These are phyloP conservation scores for Craspedostauros australis DNA, from an alignment of 108 stramenopile genomes.

Conservation along the genomic window DNA sequence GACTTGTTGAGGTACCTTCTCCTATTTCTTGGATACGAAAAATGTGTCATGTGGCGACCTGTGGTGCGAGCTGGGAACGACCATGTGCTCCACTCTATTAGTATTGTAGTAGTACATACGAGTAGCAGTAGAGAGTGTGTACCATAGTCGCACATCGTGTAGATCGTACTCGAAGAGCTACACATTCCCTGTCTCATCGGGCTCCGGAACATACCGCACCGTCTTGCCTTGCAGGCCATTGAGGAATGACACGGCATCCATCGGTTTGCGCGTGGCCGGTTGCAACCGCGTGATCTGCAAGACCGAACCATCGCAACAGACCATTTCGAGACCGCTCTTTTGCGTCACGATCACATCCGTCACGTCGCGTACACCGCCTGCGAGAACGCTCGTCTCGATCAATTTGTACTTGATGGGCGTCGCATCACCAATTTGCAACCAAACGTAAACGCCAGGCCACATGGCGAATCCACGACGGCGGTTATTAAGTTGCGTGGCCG, in stretches of 20 bases:
- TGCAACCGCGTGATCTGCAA: conserved; percentile 85
- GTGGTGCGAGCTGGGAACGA: too few species aligned
- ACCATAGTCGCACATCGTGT: too few species aligned
- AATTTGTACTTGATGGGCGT: conserved; percentile 60
- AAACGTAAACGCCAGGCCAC: conserved; percentile 91
- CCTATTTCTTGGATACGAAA: too few species aligned
- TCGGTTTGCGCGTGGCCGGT: conserved; percentile 84
- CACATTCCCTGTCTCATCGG: too few species aligned
- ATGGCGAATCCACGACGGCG: conserved; percentile 86
- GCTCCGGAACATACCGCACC: conserved; percentile 41
- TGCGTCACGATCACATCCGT: conserved; percentile 52
- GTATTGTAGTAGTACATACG: too few species aligned
- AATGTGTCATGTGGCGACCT: too few species aligned
- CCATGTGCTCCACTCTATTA: too few species aligned
- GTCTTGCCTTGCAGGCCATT: conserved; percentile 87
- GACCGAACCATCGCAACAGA: conserved; percentile 87
- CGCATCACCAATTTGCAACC: conserved; percentile 61
- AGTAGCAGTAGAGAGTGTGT: too few species aligned
- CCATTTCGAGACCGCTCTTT: conserved; percentile 73
- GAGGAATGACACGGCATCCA: conserved; percentile 89
- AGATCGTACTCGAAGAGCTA: too few species aligned
- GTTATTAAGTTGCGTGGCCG: conserved; percentile 79
- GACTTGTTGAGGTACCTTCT: too few species aligned
- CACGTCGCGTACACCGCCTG: conserved; percentile 1
- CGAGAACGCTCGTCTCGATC: conserved; percentile 56